These are phyloP conservation scores for Solanum bulbocastanum DNA, from an alignment of 257 asterid species.

Conservation along the genomic window DNA sequence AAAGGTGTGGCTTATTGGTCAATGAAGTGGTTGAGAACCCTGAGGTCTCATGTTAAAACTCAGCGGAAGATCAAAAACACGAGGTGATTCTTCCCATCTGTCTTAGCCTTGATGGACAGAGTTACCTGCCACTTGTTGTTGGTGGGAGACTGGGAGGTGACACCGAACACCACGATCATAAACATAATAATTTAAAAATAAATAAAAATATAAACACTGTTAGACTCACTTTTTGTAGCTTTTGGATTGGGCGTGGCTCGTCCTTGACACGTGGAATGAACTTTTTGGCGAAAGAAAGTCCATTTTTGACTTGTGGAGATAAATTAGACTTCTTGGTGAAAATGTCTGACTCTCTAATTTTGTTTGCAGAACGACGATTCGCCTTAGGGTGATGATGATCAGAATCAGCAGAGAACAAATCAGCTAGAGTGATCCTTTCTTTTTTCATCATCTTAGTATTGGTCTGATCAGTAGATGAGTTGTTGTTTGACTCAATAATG, in stretches of 20 bases:
- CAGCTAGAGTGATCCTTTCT: conserved; percentile 56
- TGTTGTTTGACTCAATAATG: not conserved
- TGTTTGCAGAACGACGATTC: not conserved
- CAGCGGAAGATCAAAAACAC: not conserved
- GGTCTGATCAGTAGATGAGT: not conserved
- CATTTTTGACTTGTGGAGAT: conserved; percentile 1
- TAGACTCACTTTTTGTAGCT: conserved; percentile 34
- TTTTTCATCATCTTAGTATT: conserved; percentile 9
- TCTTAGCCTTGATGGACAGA: no score
- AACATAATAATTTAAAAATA: no score
- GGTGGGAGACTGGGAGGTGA: not conserved
- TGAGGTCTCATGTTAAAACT: not conserved
- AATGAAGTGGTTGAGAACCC: not conserved
- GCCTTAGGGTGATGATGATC: not conserved
- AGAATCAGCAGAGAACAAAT: conserved; percentile 48
- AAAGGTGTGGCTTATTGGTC: no score
- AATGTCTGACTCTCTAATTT: not conserved
- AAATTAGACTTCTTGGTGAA: not conserved
- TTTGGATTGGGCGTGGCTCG: conserved; percentile 41
- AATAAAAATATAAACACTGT: not conserved
- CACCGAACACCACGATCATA: not conserved
- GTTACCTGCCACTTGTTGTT: not conserved
- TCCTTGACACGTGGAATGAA: conserved; percentile 13
- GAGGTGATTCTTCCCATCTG: no score
- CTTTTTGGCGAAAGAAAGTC: conserved; percentile 18